Percentiles rank a stretch among this genome's conserved stretches.
Evolutionary conservation across 2,329 filamentous ascomycete species (phyloP).

Genomic region (Fusarium chaquense): DNA sequence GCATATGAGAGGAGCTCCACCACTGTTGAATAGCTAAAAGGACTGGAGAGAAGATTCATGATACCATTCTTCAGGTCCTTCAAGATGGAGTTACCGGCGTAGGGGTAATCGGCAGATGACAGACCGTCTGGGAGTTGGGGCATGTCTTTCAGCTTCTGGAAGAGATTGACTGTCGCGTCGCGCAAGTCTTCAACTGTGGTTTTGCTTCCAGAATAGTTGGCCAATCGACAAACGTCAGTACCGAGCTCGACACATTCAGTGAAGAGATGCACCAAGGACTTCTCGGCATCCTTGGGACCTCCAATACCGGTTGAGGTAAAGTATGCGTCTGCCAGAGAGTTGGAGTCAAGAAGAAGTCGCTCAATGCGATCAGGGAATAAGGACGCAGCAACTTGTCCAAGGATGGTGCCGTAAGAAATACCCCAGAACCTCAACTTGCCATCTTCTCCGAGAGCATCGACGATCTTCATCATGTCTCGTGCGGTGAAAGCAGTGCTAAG

Average conservation of each 20-base stretch:
- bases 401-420: conserved; percentile 41
- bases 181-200: conserved; percentile 27
- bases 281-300: conserved; percentile 29
- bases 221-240: conserved; percentile 22
- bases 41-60: conserved; percentile 19
- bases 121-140: conserved; percentile 10
- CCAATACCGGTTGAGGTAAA: conserved; percentile 15
- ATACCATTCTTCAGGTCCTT: conserved; percentile 23
- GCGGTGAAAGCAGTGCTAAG: conserved; percentile 54
- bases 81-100: conserved; percentile 23
- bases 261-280: conserved; percentile 22
- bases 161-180: neutral
- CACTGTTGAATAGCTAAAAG: conserved; percentile 9
- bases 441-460: conserved; percentile 54
- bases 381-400: conserved; percentile 38
- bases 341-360: conserved; percentile 41
- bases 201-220: conserved; percentile 27
- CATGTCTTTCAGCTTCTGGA: conserved; percentile 21
- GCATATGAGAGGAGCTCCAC: conserved; percentile 13
- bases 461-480: conserved; percentile 56
- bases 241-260: conserved; percentile 33
- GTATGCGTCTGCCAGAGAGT: conserved; percentile 33
- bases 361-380: conserved; percentile 45
- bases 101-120: conserved; percentile 5
- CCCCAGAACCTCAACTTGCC: conserved; percentile 54